Percentiles rank a stretch among this genome's conserved stretches.
phyloP scores from a whole-genome alignment of 2,329 filamentous ascomycete species.

The Diplodia intermedia region DNA sequence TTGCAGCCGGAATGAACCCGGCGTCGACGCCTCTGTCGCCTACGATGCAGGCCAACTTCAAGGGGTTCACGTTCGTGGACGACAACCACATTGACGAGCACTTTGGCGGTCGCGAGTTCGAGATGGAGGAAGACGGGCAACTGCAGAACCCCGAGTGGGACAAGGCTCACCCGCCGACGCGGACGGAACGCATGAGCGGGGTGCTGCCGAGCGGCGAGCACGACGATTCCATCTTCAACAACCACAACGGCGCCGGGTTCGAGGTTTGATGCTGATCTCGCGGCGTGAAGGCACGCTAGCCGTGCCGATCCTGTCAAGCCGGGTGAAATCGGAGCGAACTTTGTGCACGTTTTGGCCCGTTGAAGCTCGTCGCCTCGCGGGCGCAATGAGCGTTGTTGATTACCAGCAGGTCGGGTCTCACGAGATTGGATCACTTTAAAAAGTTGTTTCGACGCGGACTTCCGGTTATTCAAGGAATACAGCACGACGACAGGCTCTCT shows the following conservation, averaged over 20 bases:
- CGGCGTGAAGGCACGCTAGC: constrained; percentile 17
- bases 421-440: constrained; percentile 27
- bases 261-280: constrained; percentile 39
- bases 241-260: constrained; percentile 45
- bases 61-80: constrained; percentile 98
- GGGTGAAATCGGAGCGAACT: constrained; percentile 19
- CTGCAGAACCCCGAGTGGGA: constrained; percentile 53
- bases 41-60: constrained; percentile 96
- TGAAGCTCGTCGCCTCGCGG: not conserved
- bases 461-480: constrained; percentile 24
- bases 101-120: constrained; percentile 56
- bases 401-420: constrained; percentile 9
- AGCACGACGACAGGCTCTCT: constrained; percentile 20
- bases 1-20: constrained; percentile 80
- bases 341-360: not conserved
- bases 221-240: constrained; percentile 57
- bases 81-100: constrained; percentile 93
- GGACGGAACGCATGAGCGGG: constrained; percentile 58
- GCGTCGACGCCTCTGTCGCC: constrained; percentile 92
- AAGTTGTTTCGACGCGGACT: constrained; percentile 29
- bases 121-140: constrained; percentile 52
- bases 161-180: constrained; percentile 43
- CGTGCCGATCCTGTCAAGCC: constrained; percentile 25
- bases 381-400: constrained; percentile 12
- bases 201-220: constrained; percentile 54